Evolutionary conservation across 148 eudicot species (phyloP).

Genomic region (Amaranthus hypochondriacus): DNA sequence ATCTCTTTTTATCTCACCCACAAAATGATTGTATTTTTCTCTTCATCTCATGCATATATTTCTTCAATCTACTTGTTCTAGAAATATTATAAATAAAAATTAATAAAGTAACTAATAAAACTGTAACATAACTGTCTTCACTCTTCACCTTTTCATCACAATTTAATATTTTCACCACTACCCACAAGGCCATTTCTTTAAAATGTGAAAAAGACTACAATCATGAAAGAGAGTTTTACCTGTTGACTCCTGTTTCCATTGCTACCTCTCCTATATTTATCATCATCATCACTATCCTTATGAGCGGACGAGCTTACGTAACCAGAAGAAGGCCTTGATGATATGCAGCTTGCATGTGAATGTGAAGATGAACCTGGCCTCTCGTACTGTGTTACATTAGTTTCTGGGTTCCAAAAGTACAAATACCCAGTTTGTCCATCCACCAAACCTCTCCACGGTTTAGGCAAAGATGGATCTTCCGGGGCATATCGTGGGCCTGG

Average conservation of each 20-base stretch:
- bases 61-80: too few species aligned
- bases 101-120: too few species aligned
- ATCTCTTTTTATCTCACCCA: too few species aligned
- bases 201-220: too few species aligned
- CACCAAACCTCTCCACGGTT: constrained; percentile 93
- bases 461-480: constrained; percentile 88
- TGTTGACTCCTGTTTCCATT: constrained; percentile 40
- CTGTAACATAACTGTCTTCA: too few species aligned
- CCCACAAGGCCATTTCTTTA: too few species aligned
- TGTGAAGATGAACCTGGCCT: constrained; percentile 50
- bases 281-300: constrained; percentile 40
- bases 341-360: constrained; percentile 18
- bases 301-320: constrained; percentile 52
- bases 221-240: constrained; percentile 30
- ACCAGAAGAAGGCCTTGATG: constrained; percentile 31
- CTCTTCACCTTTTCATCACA: too few species aligned
- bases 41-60: too few species aligned
- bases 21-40: too few species aligned
- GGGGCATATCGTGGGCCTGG: constrained; percentile 80
- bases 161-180: too few species aligned
- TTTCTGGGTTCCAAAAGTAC: constrained; percentile 96
- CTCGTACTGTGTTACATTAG: constrained; percentile 93
- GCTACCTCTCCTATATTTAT: constrained; percentile 24
- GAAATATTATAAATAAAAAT: too few species aligned
- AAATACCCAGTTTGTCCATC: constrained; percentile 85